These are phyloP conservation scores for Nothophaeocryptopus gaeumannii DNA, from an alignment of 2,329 filamentous ascomycete species.

Conservation along the genomic window DNA sequence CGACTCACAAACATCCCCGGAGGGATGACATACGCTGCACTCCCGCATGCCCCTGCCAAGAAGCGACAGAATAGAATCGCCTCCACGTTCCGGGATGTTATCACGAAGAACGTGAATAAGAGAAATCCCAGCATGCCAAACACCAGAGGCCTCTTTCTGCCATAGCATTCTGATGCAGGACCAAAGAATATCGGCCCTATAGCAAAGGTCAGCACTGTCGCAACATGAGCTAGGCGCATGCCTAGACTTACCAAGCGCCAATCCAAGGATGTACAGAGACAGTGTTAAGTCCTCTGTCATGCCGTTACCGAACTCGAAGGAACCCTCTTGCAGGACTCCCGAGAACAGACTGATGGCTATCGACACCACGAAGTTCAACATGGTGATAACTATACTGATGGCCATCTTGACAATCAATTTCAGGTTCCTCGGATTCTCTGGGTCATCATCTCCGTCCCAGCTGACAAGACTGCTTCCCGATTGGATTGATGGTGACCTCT, in stretches of 20 bases:
- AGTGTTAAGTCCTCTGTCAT: conserved; percentile 1
- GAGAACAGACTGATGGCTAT: conserved; percentile 16
- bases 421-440: conserved; percentile 14
- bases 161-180: conserved; percentile 58
- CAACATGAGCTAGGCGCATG: not conserved
- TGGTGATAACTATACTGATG: conserved; percentile 7
- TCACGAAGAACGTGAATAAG: conserved; percentile 55
- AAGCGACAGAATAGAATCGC: conserved; percentile 56
- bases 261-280: conserved; percentile 15
- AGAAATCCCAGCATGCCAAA: conserved; percentile 49
- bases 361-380: conserved; percentile 20
- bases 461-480: not conserved
- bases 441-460: conserved; percentile 9
- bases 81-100: conserved; percentile 51
- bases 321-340: conserved; percentile 5
- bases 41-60: conserved; percentile 52
- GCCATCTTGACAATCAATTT: not conserved
- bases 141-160: conserved; percentile 50
- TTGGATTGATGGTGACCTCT: not conserved
- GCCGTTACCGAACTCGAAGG: not conserved
- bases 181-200: conserved; percentile 54
- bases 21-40: conserved; percentile 48
- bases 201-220: not conserved
- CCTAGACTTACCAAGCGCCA: conserved; percentile 14
- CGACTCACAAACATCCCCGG: conserved; percentile 40